phyloP scores from a whole-genome alignment of 2,329 filamentous ascomycete species.

The Cladosporium austrohemisphaericum region DNA sequence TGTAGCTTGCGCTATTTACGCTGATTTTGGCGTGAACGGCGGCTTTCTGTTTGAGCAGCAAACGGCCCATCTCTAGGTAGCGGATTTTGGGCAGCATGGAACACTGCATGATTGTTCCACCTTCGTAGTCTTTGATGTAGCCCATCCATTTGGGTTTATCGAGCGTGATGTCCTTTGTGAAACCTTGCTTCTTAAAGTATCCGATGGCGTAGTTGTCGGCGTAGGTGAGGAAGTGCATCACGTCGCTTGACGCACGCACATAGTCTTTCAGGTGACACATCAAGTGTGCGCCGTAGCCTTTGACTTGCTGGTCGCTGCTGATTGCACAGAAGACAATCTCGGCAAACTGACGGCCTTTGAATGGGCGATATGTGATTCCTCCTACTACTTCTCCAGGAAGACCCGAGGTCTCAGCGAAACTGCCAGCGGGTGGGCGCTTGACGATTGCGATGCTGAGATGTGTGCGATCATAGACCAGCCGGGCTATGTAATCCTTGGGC shows the following conservation, averaged over 20 bases:
- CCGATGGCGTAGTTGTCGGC: constrained; percentile 98
- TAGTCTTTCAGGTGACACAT: constrained; percentile 99
- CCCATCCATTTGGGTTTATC: constrained; percentile 95
- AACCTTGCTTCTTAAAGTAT: constrained; percentile 98
- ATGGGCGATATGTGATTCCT: constrained; percentile 93
- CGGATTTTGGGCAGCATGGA: constrained; percentile 93
- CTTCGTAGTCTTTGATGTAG: constrained; percentile 99
- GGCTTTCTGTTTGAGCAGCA: constrained; percentile 97
- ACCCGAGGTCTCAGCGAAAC: constrained; percentile 26
- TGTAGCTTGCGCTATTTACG: constrained; percentile 82
- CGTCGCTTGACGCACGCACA: constrained; percentile 90
- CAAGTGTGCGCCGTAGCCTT: constrained; percentile 93
- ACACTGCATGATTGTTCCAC: constrained; percentile 98
- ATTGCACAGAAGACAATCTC: constrained; percentile 99
- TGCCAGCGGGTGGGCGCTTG: constrained; percentile 70
- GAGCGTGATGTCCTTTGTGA: constrained; percentile 96
- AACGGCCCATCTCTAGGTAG: constrained; percentile 86
- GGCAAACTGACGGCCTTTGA: constrained; percentile 86
- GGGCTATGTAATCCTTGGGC: constrained; percentile 98
- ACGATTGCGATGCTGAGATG: constrained; percentile 96
- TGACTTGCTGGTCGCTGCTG: constrained; percentile 95
- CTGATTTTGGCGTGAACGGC: constrained; percentile 92
- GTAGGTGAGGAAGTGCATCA: constrained; percentile 98
- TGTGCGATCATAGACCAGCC: constrained; percentile 93
- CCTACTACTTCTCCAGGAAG: constrained; percentile 48